A percentile compares a stretch with the other conserved stretches of the same genome.
These are phyloP conservation scores for Fusarium haematococcum DNA, from an alignment of 2,329 filamentous ascomycete species.

Conservation along the genomic window DNA sequence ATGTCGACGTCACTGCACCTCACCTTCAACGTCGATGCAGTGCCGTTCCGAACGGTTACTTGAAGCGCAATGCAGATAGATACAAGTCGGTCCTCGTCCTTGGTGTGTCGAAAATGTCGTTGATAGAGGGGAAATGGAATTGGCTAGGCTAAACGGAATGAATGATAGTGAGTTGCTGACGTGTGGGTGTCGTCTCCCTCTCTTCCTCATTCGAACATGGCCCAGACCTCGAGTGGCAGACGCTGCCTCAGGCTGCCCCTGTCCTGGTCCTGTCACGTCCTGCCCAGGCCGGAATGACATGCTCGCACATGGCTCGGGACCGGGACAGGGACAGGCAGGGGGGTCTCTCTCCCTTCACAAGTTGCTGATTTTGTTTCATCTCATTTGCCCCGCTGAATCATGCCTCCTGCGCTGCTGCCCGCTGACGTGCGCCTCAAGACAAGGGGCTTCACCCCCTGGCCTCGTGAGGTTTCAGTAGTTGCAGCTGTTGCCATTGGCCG, in stretches of 20 bases:
- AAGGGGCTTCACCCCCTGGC: neutral
- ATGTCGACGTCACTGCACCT: slow-evolving; percentile 20
- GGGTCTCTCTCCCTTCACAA: slow-evolving; percentile 12
- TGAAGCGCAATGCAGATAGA: neutral
- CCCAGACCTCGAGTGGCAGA: neutral
- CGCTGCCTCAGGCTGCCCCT: slow-evolving; percentile 27
- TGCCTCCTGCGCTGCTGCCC: neutral
- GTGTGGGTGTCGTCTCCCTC: slow-evolving; percentile 22
- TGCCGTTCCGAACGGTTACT: neutral
- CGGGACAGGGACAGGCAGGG: neutral
- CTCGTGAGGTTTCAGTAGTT: neutral
- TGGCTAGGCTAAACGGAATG: neutral
- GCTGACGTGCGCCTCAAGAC: neutral
- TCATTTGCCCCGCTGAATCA: slow-evolving; percentile 4
- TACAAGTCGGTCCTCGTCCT: neutral
- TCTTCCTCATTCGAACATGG: slow-evolving; percentile 12
- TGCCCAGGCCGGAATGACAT: neutral
- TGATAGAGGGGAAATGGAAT: neutral
- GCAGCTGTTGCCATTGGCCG: neutral
- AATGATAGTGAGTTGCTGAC: slow-evolving; percentile 24
- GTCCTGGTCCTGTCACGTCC: neutral
- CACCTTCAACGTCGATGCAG: neutral
- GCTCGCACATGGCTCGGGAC: neutral
- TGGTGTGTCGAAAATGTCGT: neutral
- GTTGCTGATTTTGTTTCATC: neutral